phyloP scores from a whole-genome alignment of 768 basidiomycete genomes.

The Tubosaeta sp. region DNA sequence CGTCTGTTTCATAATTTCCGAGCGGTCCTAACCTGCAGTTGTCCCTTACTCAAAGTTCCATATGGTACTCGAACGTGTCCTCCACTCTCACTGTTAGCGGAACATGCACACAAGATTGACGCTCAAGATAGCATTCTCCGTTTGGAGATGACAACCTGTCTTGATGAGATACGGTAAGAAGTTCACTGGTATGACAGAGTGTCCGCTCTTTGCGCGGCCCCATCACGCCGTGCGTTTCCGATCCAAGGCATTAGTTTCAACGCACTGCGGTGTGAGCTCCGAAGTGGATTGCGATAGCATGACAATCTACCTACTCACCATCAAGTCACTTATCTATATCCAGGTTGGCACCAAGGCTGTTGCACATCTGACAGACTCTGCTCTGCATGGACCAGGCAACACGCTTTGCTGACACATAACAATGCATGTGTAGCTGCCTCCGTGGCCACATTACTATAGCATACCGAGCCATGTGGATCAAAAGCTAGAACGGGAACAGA shows the following conservation, averaged over 20 bases:
- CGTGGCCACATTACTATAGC: not conserved
- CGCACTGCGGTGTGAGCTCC: not conserved
- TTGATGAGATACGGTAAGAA: not conserved
- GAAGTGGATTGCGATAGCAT: not conserved
- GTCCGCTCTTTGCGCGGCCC: slow-evolving; percentile 10
- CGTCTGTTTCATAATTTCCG: slow-evolving; percentile 3
- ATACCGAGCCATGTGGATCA: not conserved
- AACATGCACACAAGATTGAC: slow-evolving; percentile 10
- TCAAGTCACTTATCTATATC: not conserved
- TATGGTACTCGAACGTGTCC: slow-evolving; percentile 1
- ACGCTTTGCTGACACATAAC: no score
- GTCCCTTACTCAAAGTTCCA: not conserved
- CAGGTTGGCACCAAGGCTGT: not conserved
- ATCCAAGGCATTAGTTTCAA: not conserved
- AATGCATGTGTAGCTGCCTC: not conserved
- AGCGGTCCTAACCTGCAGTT: not conserved
- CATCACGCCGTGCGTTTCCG: not conserved
- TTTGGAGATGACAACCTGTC: not conserved
- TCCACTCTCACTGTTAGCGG: slow-evolving; percentile 1
- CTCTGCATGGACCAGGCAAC: not conserved
- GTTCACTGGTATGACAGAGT: not conserved
- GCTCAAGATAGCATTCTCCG: slow-evolving; percentile 8
- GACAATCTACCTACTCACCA: not conserved
- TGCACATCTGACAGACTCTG: not conserved
- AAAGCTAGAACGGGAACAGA: not conserved